Evolutionary conservation across 495 filamentous ascomycete species (phyloP), one percentile per base, ranked within the genome.

Genomic region (Lasiosphaeris hirsuta): DNA sequence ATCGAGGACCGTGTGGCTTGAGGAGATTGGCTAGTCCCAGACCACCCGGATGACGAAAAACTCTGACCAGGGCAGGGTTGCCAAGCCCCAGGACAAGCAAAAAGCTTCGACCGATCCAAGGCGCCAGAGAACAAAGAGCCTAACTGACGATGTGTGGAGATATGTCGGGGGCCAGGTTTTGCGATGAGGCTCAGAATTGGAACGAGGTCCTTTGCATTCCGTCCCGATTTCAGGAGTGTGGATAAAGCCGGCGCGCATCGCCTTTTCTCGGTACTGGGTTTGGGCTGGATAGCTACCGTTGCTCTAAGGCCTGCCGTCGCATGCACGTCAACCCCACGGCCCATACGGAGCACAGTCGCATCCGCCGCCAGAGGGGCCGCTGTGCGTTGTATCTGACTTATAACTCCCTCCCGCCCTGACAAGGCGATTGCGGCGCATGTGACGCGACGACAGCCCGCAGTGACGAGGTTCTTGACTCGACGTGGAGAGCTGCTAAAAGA

Each of bases 1-100:
- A 17, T 49, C 44, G 54, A 57, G 53, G 54, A 44, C 54, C 54
- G 45, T 50, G 54, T 57, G 54, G 54, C 54, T 43, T 41, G 44
- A 37, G 45, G 54, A 50, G 54, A 57, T 57, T 57, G 54, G 54
- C 37, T 49, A 37, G 49, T 4, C 36, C 30, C 36, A 34, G 33
- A 8, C 17, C 17, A 48, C 18, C 54, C 54, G 53, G 30, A 55
- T 55, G 53, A 55, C 53, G 53, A 55, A 55, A 55, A 55, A 46
- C 11, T 46, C 33, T n/a, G 53, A 55, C 40, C 33, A 46, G 53
- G 53, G 42, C 44, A 44, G 15, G 41, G 23, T 45, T 55, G 33
- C 23, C 39, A 34, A 40, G 14, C 17, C n/a, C 37, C 37, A 38
- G 42, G 42, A 35, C 37, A 43, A 46, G 42, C 15, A 23, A 7